Percentiles rank a stretch among this genome's conserved stretches.
phyloP scores from a whole-genome alignment of 1,284 basidiomycete species.

The Papiliotrema flavescens region DNA sequence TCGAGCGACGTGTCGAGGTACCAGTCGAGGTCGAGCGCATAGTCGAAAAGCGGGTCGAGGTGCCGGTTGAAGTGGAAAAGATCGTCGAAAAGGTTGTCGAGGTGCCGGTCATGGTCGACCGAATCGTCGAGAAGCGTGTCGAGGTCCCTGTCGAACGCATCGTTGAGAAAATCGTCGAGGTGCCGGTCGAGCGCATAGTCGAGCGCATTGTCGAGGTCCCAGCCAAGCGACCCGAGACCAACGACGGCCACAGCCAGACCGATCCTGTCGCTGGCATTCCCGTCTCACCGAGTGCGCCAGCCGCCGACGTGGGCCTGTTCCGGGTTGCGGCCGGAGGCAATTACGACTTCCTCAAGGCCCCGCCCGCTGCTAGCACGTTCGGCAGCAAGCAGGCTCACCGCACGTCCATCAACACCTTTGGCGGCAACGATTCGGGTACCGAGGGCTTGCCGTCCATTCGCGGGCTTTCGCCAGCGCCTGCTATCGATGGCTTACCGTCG shows the following conservation, averaged over 20 bases:
- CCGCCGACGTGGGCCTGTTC: conserved; percentile 45
- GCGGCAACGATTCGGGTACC: conserved; percentile 4
- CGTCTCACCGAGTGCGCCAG: conserved; percentile 15
- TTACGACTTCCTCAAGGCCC: conserved; percentile 50
- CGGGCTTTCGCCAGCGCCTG: conserved; percentile 28
- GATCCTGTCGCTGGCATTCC: conserved; percentile 19
- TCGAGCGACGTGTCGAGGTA: conserved; percentile 46
- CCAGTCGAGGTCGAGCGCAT: conserved; percentile 45
- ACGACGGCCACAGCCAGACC: conserved; percentile 20
- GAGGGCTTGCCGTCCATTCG: conserved; percentile 26
- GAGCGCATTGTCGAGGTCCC: conserved; percentile 29
- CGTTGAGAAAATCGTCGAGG: conserved; percentile 37
- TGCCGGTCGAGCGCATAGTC: conserved; percentile 29
- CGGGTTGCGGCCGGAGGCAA: conserved; percentile 39
- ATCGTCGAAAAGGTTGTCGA: conserved; percentile 25
- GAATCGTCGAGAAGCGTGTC: conserved; percentile 31
- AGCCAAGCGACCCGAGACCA: conserved; percentile 3
- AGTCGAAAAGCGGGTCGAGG: conserved; percentile 37
- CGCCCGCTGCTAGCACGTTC: conserved; percentile 27
- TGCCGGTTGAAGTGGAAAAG: conserved; percentile 33
- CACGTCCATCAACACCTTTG: conserved; percentile 20
- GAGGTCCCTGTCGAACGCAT: conserved; percentile 45
- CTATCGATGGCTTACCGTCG: conserved; percentile 26
- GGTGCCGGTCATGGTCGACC: conserved; percentile 31
- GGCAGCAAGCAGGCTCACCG: conserved; percentile 11